Evolutionary conservation across 441 rosid species (phyloP).

Genomic region (Gossypium gossypioides): DNA sequence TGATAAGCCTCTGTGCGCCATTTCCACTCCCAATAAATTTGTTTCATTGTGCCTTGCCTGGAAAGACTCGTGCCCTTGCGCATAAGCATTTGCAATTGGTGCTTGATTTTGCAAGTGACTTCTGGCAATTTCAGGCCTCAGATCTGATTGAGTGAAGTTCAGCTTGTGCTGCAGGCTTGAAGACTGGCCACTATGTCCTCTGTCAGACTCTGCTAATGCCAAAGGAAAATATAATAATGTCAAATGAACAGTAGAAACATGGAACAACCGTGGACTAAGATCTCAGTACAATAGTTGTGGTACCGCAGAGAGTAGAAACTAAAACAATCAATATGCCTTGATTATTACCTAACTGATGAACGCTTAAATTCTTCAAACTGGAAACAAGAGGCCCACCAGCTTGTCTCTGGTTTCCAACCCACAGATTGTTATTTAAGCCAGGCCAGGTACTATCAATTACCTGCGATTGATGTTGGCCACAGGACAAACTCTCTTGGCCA

Average conservation of each 20-base stretch:
- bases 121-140: constrained; percentile 42
- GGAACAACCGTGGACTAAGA: neutral
- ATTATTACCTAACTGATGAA: constrained; percentile 57
- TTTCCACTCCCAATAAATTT: constrained; percentile 44
- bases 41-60: constrained; percentile 47
- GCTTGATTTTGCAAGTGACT: constrained; percentile 36
- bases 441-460: constrained; percentile 57
- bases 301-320: neutral
- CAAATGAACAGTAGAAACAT: constrained; percentile 12
- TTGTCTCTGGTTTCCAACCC: constrained; percentile 53
- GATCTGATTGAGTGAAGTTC: constrained; percentile 39
- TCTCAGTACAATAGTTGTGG: neutral
- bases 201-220: constrained; percentile 43
- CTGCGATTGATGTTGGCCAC: constrained; percentile 50
- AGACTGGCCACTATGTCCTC: constrained; percentile 35
- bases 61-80: constrained; percentile 39
- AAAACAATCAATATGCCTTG: neutral
- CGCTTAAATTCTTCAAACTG: constrained; percentile 39
- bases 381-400: constrained; percentile 39
- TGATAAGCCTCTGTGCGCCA: constrained; percentile 44
- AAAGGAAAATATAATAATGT: constrained; percentile 18
- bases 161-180: constrained; percentile 39
- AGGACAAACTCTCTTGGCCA: constrained; percentile 58
- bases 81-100: constrained; percentile 45
- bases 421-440: constrained; percentile 35